Evolutionary conservation across 257 asterid species (phyloP).

Genomic region (Ilex aquifolium): DNA sequence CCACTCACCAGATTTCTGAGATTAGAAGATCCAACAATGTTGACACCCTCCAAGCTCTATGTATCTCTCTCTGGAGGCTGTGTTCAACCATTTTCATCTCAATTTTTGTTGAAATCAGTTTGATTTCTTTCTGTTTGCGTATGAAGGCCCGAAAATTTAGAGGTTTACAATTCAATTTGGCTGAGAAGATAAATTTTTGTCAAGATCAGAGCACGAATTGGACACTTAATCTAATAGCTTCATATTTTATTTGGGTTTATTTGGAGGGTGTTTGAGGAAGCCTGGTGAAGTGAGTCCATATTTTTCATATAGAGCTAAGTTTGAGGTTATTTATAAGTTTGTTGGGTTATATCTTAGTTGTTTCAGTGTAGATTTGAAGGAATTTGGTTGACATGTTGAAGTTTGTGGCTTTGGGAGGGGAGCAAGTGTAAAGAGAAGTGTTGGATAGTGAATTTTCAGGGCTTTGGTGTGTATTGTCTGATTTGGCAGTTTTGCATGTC

Average conservation of each 20-base stretch:
- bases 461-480: too few relatives aligned
- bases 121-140: too few relatives aligned
- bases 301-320: not conserved
- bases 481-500: not conserved
- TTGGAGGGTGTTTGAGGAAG: not conserved
- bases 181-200: conserved; percentile 2
- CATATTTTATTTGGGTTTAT: not conserved
- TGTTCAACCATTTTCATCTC: not conserved
- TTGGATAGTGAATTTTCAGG: not conserved
- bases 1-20: too few relatives aligned
- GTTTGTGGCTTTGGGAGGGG: too few relatives aligned
- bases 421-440: not conserved
- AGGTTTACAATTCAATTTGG: conserved; percentile 4
- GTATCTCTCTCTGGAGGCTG: not conserved
- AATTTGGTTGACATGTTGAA: not conserved
- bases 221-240: not conserved
- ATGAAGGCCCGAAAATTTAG: conserved; percentile 10
- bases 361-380: not conserved
- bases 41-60: conserved; percentile 7
- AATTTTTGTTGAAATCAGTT: too few relatives aligned
- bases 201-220: conserved; percentile 20
- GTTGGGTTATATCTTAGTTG: not conserved
- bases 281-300: not conserved
- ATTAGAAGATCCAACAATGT: conserved; percentile 3
- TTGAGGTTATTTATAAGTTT: not conserved